Evolutionary conservation across 2,329 filamentous ascomycete genomes (phyloP).

Genomic region (Aspergillus sp.): DNA sequence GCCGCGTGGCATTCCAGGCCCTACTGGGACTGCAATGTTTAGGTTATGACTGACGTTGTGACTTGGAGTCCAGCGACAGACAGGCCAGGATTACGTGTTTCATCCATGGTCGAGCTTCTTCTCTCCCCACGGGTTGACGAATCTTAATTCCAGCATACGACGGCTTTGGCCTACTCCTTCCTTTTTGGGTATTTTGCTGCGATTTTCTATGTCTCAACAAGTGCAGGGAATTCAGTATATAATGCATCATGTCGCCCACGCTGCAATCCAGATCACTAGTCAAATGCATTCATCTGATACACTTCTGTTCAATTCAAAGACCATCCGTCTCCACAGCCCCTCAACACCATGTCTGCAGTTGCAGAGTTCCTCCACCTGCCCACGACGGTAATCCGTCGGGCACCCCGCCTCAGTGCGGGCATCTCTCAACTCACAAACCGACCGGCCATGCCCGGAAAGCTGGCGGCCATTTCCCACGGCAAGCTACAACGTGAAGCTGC

Average conservation of each 20-base stretch:
- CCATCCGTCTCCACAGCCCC: neutral
- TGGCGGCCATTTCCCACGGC: conserved; percentile 18
- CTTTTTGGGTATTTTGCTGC: neutral
- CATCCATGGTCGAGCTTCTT: neutral
- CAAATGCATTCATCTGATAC: neutral
- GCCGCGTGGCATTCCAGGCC: conserved; percentile 1
- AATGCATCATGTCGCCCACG: neutral
- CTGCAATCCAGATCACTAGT: neutral
- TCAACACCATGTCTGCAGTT: neutral
- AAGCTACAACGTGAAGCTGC: conserved; percentile 18
- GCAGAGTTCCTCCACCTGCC: conserved; percentile 6
- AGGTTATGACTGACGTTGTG: conserved; percentile 6
- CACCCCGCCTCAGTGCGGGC: conserved; percentile 5
- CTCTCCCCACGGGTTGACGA: conserved; percentile 5
- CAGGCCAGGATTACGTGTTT: neutral
- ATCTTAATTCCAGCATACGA: neutral
- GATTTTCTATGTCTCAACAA: neutral
- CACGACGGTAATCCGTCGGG: conserved; percentile 7
- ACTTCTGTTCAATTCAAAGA: neutral
- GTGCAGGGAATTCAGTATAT: neutral
- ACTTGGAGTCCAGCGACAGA: neutral
- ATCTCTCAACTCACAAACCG: conserved; percentile 4
- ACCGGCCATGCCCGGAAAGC: conserved; percentile 8
- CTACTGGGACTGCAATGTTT: neutral
- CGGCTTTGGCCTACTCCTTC: neutral